These are phyloP conservation scores for Tuber indicum DNA, from an alignment of 495 filamentous ascomycete genomes.

Conservation along the genomic window DNA sequence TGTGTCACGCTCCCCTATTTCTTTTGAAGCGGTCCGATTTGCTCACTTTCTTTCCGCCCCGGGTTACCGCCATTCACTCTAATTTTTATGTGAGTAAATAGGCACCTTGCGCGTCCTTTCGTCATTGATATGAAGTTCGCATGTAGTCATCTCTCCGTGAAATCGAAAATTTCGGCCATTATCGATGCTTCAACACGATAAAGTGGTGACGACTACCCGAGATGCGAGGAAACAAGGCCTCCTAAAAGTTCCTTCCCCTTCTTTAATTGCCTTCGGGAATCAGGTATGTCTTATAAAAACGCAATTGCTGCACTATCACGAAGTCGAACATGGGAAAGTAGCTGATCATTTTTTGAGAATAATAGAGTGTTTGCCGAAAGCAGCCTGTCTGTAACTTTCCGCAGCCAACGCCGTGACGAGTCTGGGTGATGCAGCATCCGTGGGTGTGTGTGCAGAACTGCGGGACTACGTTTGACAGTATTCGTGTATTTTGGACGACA, in stretches of 20 bases:
- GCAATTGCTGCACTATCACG: neutral
- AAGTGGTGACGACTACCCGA: neutral
- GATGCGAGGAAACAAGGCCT: neutral
- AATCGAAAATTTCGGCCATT: neutral
- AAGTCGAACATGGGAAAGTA: neutral
- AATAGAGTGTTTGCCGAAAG: neutral
- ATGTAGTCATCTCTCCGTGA: neutral
- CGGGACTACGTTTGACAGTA: neutral
- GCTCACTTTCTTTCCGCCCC: neutral
- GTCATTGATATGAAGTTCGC: conserved; percentile 2
- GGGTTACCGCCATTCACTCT: neutral
- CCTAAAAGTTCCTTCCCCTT: neutral
- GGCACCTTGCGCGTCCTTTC: neutral
- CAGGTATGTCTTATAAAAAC: conserved; percentile 2
- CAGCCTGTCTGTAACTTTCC: neutral
- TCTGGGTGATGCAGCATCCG: neutral
- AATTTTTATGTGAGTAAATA: neutral
- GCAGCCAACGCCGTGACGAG: conserved; percentile 1
- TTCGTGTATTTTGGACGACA: neutral
- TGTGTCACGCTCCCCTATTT: neutral
- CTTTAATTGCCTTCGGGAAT: neutral
- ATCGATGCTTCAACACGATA: neutral
- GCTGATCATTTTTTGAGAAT: neutral
- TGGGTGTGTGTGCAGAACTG: neutral
- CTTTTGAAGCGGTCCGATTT: conserved; percentile 1